Evolutionary conservation across 2,329 filamentous ascomycete species (phyloP).

Genomic region (Ceratocystis variospora): DNA sequence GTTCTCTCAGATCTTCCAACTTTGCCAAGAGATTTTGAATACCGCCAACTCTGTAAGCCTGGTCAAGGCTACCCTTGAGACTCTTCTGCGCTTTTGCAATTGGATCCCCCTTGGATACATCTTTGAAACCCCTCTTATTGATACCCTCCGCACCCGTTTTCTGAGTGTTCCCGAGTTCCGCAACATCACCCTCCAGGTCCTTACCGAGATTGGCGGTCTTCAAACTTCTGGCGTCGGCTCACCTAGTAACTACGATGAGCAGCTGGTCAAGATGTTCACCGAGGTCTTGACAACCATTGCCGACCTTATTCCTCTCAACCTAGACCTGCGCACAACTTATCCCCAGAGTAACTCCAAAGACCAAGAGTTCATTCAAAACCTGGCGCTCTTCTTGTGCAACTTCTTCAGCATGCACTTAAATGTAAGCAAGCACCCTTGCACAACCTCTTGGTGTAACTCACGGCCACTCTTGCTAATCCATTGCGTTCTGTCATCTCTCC

Average conservation of each 20-base stretch:
- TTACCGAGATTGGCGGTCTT: constrained; percentile 92
- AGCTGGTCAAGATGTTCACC: constrained; percentile 96
- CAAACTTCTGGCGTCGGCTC: constrained; percentile 62
- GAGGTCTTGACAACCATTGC: constrained; percentile 87
- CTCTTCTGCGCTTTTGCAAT: constrained; percentile 88
- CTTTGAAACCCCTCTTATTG: constrained; percentile 93
- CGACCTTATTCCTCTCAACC: constrained; percentile 76
- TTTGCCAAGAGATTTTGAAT: constrained; percentile 88
- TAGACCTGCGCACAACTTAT: constrained; percentile 87
- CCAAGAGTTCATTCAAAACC: constrained; percentile 94
- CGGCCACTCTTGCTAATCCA: neutral
- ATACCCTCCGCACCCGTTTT: constrained; percentile 84
- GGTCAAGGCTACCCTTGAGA: constrained; percentile 93
- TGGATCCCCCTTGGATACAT: constrained; percentile 99
- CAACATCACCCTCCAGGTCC: constrained; percentile 88
- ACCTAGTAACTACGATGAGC: constrained; percentile 72
- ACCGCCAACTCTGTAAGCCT: constrained; percentile 78
- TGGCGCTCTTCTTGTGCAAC: constrained; percentile 90
- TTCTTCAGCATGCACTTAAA: constrained; percentile 90
- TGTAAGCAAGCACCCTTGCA: constrained; percentile 33
- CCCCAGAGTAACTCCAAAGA: constrained; percentile 81
- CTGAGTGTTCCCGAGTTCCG: constrained; percentile 88
- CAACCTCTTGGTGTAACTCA: neutral
- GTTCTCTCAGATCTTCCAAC: constrained; percentile 95
- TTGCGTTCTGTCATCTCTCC: constrained; percentile 3